phyloP scores from a whole-genome alignment of 495 filamentous ascomycete species.

The Terfezia boudieri region DNA sequence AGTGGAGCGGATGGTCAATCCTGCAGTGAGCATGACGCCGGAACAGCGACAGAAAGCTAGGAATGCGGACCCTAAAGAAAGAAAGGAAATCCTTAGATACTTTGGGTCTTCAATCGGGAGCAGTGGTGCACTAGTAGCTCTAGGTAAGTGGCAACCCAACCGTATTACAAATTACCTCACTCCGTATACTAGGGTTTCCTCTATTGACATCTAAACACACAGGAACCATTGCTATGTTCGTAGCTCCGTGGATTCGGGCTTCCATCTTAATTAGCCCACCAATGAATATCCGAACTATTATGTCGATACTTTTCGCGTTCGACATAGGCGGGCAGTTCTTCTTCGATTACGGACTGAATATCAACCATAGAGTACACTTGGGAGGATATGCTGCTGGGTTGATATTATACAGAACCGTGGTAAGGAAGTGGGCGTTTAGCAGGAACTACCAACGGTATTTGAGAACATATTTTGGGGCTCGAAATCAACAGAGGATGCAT shows the following conservation, averaged over 20 bases:
- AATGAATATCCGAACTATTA: slow-evolving; percentile 4
- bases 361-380: slow-evolving; percentile 11
- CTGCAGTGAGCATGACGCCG: not conserved
- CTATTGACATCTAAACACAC: not conserved
- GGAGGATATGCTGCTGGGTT: not conserved
- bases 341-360: slow-evolving; percentile 9
- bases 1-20: not conserved
- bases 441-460: no score
- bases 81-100: no score
- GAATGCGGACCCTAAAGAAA: not conserved
- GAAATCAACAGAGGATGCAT: no score
- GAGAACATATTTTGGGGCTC: no score
- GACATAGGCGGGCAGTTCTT: slow-evolving; percentile 10
- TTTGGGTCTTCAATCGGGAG: no score
- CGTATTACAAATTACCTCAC: no score
- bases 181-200: no score
- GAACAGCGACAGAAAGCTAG: not conserved
- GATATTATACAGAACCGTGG: not conserved
- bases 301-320: slow-evolving; percentile 2
- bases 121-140: no score
- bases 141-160: no score
- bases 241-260: slow-evolving; percentile 3
- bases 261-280: slow-evolving; percentile 10
- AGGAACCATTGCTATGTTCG: slow-evolving; percentile 12
- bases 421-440: not conserved